A percentile compares a stretch with the other conserved stretches of the same genome.
Evolutionary conservation across 768 basidiomycete genomes (phyloP).

Genomic region (Sistotremastrum suecicum): DNA sequence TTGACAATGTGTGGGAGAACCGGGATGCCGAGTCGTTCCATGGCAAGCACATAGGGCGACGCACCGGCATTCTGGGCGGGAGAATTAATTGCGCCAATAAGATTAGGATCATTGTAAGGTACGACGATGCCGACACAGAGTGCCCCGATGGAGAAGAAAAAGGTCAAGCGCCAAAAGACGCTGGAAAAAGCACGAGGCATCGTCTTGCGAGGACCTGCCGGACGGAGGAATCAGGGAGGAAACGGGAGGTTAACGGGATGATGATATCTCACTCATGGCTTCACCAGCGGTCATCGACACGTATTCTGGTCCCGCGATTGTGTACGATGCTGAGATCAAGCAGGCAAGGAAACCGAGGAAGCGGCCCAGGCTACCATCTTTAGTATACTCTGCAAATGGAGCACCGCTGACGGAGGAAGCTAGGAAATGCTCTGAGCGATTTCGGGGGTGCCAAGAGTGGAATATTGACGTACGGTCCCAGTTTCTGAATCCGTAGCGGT

Average conservation of each 20-base stretch:
- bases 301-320: conserved; percentile 38
- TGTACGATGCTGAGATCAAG: conserved; percentile 46
- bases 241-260: no score
- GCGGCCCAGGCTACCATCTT: conserved; percentile 36
- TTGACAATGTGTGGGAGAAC: conserved; percentile 19
- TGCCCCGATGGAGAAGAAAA: conserved; percentile 16
- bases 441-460: no score
- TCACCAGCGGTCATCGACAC: conserved; percentile 24
- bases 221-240: no score
- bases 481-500: conserved; percentile 39
- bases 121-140: conserved; percentile 23
- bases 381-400: conserved; percentile 43
- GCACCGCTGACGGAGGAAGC: conserved; percentile 7
- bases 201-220: conserved; percentile 21
- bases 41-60: conserved; percentile 26
- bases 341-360: conserved; percentile 54
- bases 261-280: conserved; percentile 5
- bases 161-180: conserved; percentile 19
- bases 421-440: no score
- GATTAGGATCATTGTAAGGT: conserved; percentile 16
- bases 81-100: conserved; percentile 14
- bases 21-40: conserved; percentile 22
- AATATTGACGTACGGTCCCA: conserved; percentile 28
- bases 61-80: conserved; percentile 14
- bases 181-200: conserved; percentile 21